phyloP scores from a whole-genome alignment of 2,329 filamentous ascomycete genomes.

The Aotearoamyces nothofagi region DNA sequence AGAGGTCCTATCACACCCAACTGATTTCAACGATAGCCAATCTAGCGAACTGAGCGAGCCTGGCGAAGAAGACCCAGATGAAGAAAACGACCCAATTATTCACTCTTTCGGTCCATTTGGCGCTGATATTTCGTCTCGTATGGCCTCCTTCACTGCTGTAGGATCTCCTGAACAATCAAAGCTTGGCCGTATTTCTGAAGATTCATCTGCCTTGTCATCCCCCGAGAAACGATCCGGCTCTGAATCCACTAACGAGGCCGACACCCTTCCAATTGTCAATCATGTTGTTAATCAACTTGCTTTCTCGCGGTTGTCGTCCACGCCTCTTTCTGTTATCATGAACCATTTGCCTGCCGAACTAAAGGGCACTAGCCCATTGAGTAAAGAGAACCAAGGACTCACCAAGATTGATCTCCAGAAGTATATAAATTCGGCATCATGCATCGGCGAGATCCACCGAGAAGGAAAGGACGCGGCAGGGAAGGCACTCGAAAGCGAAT shows the following conservation, averaged over 20 bases:
- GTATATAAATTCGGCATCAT: slow-evolving; percentile 59
- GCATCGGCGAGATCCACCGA: slow-evolving; percentile 76
- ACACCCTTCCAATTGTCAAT: slow-evolving; percentile 43
- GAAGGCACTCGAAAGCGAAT: slow-evolving; percentile 86
- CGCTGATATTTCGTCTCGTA: slow-evolving; percentile 65
- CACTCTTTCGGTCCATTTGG: slow-evolving; percentile 88
- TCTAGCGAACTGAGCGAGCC: slow-evolving; percentile 40
- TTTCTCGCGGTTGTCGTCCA: slow-evolving; percentile 83
- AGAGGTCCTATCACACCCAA: slow-evolving; percentile 11
- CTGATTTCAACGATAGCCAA: slow-evolving; percentile 9
- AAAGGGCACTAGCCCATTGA: slow-evolving; percentile 22
- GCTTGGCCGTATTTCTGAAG: slow-evolving; percentile 6
- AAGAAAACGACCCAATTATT: slow-evolving; percentile 88
- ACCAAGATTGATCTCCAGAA: slow-evolving; percentile 48
- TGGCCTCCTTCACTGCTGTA: slow-evolving; percentile 59
- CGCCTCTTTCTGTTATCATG: slow-evolving; percentile 78
- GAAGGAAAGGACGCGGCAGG: slow-evolving; percentile 94
- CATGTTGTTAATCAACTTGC: slow-evolving; percentile 93
- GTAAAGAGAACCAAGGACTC: slow-evolving; percentile 27
- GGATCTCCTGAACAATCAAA: slow-evolving; percentile 39
- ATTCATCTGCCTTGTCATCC: slow-evolving; percentile 15
- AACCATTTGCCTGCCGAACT: slow-evolving; percentile 63
- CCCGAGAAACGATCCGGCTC: slow-evolving; percentile 11
- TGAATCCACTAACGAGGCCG: slow-evolving; percentile 22
- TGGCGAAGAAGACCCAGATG: slow-evolving; percentile 59